These are phyloP conservation scores for Ananas comosus DNA, from an alignment of 176 grass and related monocot species.

Conservation along the genomic window DNA sequence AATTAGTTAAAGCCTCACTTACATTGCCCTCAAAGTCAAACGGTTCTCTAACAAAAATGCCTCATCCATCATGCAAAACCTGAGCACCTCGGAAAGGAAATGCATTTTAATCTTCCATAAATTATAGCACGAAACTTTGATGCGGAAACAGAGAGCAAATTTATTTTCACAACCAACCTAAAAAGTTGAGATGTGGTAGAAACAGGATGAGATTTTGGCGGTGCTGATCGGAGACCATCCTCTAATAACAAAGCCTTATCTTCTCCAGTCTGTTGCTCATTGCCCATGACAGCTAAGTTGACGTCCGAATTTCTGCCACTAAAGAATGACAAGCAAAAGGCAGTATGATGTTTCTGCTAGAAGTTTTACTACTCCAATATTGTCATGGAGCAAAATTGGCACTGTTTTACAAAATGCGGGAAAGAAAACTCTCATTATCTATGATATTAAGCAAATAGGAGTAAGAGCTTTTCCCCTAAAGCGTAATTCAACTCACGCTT, in stretches of 20 bases:
- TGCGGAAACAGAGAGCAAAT: slow-evolving; percentile 8
- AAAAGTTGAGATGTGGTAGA: slow-evolving; percentile 58
- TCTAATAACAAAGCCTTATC: slow-evolving; percentile 56
- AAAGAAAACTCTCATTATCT: slow-evolving; percentile 2
- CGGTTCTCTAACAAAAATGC: slow-evolving; percentile 71
- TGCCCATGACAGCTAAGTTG: slow-evolving; percentile 65
- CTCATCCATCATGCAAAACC: slow-evolving; percentile 76
- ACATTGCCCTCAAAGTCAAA: slow-evolving; percentile 67
- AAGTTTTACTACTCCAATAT: slow-evolving; percentile 1
- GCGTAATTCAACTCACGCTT: slow-evolving; percentile 52
- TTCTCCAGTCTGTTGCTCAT: slow-evolving; percentile 47
- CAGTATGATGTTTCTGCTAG: slow-evolving; percentile 21
- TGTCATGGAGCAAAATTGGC: neutral
- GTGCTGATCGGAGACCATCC: slow-evolving; percentile 47
- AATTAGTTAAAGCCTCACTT: slow-evolving; percentile 28
- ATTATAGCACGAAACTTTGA: slow-evolving; percentile 12
- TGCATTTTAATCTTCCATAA: slow-evolving; percentile 11
- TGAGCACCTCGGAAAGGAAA: slow-evolving; percentile 30
- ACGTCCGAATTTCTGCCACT: slow-evolving; percentile 72
- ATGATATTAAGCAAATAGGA: neutral
- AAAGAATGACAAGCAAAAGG: slow-evolving; percentile 20
- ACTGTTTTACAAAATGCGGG: slow-evolving; percentile 2
- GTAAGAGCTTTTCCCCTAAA: neutral
- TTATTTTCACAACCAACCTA: slow-evolving; percentile 34
- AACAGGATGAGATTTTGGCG: slow-evolving; percentile 43